These are phyloP conservation scores for Thuja plicata DNA, from an alignment of 83 land plant genomes.

Conservation along the genomic window DNA sequence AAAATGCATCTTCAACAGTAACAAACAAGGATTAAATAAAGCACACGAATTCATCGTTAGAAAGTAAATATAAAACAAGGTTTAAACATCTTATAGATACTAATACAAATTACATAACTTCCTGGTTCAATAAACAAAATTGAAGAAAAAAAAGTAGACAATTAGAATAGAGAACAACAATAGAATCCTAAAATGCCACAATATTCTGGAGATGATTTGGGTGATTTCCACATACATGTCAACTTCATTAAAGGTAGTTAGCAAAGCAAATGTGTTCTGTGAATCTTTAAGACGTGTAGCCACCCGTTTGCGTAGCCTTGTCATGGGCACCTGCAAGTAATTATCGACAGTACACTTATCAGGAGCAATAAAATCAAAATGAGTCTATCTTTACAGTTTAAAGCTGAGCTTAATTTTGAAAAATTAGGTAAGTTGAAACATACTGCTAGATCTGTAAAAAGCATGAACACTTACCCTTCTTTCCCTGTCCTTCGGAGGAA, in stretches of 20 bases:
- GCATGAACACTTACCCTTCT: constrained; percentile 68
- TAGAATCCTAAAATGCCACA: background rate
- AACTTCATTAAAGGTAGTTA: constrained; percentile 97
- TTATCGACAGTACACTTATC: background rate
- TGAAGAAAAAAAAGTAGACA: background rate
- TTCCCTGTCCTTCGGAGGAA: constrained; percentile 95
- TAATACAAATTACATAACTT: background rate
- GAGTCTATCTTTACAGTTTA: background rate
- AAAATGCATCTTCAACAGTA: background rate
- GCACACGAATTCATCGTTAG: background rate
- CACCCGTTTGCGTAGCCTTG: constrained; percentile 88
- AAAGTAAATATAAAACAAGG: background rate
- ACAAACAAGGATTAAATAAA: background rate
- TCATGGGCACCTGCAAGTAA: constrained; percentile 82
- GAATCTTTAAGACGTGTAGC: constrained; percentile 95
- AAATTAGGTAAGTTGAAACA: background rate
- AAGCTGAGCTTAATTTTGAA: background rate
- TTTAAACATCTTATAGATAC: background rate
- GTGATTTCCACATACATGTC: constrained; percentile 69
- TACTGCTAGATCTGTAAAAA: background rate
- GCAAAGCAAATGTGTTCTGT: constrained; percentile 94
- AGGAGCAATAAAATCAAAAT: background rate
- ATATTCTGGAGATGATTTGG: background rate
- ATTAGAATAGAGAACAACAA: background rate
- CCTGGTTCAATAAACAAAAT: background rate